Percentiles rank a stretch among this genome's conserved stretches.
These are phyloP conservation scores for Ploettnerulaceae sp. DNA, from an alignment of 2,329 filamentous ascomycete genomes.

Conservation along the genomic window DNA sequence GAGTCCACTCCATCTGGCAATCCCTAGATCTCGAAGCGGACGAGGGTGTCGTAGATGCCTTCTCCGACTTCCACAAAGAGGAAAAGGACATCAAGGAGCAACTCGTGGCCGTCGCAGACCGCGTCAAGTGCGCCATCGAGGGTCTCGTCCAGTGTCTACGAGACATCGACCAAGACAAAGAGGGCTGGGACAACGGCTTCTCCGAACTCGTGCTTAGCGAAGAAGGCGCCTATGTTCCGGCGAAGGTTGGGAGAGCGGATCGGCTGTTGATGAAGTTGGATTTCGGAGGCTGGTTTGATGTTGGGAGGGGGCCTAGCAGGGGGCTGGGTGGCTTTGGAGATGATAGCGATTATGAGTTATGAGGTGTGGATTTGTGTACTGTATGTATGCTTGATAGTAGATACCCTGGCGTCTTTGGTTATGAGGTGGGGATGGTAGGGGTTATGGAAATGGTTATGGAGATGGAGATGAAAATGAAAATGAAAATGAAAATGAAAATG, in stretches of 20 bases:
- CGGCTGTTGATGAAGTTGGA: constrained; percentile 88
- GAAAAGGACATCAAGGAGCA: constrained; percentile 63
- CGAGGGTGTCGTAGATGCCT: constrained; percentile 73
- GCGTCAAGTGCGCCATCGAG: constrained; percentile 64
- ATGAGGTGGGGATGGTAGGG: no score
- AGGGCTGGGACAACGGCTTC: constrained; percentile 34
- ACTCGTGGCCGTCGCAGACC: constrained; percentile 57
- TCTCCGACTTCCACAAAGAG: constrained; percentile 66
- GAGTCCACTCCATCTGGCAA: constrained; percentile 71
- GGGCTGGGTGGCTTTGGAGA: constrained; percentile 20
- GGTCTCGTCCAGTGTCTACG: constrained; percentile 51
- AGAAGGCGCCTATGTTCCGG: constrained; percentile 58
- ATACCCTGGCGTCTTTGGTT: constrained; percentile 15
- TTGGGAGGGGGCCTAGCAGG: constrained; percentile 7
- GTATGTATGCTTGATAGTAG: not conserved
- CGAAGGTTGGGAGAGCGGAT: constrained; percentile 74
- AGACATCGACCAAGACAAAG: constrained; percentile 45
- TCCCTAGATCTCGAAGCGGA: constrained; percentile 77
- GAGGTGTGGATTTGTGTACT: constrained; percentile 4
- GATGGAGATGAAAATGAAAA: no score
- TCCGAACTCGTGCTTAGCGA: constrained; percentile 36
- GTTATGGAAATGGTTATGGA: no score
- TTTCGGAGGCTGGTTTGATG: constrained; percentile 35
- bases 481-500: no score
- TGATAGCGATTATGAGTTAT: constrained; percentile 24